A percentile compares a stretch with the other conserved stretches of the same genome.
These are phyloP conservation scores for Rhizophora mangle DNA, from an alignment of 345 rosid genomes.

Conservation along the genomic window DNA sequence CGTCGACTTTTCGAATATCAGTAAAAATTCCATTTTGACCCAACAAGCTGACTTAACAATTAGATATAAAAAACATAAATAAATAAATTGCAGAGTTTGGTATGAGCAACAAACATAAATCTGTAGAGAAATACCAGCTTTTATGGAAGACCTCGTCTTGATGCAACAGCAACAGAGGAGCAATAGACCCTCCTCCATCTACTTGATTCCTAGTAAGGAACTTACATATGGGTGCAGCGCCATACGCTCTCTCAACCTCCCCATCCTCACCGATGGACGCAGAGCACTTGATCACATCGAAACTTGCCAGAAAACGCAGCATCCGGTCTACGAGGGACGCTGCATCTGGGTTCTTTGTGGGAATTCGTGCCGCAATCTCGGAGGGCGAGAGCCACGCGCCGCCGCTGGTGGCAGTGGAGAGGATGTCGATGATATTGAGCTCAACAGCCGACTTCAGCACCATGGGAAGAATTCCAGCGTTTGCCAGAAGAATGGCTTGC, in stretches of 20 bases:
- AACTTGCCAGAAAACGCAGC: slow-evolving; percentile 47
- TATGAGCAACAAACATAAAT: not conserved
- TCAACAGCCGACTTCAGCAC: slow-evolving; percentile 44
- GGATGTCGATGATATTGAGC: slow-evolving; percentile 42
- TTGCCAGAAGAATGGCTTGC: slow-evolving; percentile 36
- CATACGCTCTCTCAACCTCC: slow-evolving; percentile 32
- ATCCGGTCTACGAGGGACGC: slow-evolving; percentile 42
- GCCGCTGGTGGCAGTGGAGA: slow-evolving; percentile 20
- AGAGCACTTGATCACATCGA: slow-evolving; percentile 30
- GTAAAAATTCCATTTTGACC: too few relatives aligned
- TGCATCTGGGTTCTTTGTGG: slow-evolving; percentile 41
- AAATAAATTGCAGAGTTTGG: not conserved
- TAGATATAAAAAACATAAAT: too few relatives aligned
- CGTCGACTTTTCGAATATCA: too few relatives aligned
- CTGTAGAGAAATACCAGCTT: slow-evolving; percentile 34
- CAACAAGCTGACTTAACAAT: too few relatives aligned
- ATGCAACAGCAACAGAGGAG: slow-evolving; percentile 38
- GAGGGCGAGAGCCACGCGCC: slow-evolving; percentile 35
- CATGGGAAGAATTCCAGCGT: slow-evolving; percentile 38
- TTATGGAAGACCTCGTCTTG: slow-evolving; percentile 40
- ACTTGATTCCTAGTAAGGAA: slow-evolving; percentile 35
- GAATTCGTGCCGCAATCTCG: slow-evolving; percentile 38
- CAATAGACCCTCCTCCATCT: slow-evolving; percentile 31
- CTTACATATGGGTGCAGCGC: slow-evolving; percentile 41
- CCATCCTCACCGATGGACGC: slow-evolving; percentile 3